phyloP scores from a whole-genome alignment of 352 stramenopile species.

The Phytophthora podocarpi region DNA sequence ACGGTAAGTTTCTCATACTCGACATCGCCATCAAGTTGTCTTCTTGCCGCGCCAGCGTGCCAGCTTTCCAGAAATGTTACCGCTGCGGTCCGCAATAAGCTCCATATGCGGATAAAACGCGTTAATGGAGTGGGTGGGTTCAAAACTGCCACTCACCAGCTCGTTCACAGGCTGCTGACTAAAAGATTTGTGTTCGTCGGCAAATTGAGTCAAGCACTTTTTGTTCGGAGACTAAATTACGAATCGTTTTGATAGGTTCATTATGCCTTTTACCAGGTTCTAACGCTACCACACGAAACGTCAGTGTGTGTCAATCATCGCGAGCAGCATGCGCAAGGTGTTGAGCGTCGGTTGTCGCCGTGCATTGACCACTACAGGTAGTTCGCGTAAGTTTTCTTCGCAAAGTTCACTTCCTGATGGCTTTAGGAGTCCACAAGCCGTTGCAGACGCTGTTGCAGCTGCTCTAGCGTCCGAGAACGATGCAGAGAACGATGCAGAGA shows the following conservation, averaged over 20 bases:
- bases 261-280: slow-evolving; percentile 6
- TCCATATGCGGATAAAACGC: no score
- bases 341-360: slow-evolving; percentile 10
- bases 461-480: slow-evolving; percentile 29
- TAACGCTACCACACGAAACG: neutral
- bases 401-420: slow-evolving; percentile 33
- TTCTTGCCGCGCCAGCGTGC: no score
- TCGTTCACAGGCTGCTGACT: no score
- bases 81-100: no score
- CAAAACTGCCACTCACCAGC: no score
- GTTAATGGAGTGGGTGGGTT: no score
- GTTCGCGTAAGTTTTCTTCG: slow-evolving; percentile 16
- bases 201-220: no score
- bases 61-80: no score
- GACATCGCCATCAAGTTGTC: no score
- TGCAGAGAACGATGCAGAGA: slow-evolving; percentile 15
- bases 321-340: slow-evolving; percentile 17
- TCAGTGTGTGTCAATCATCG: slow-evolving; percentile 5
- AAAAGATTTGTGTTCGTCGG: no score
- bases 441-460: slow-evolving; percentile 38
- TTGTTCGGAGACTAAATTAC: no score
- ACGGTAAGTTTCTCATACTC: no score
- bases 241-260: neutral
- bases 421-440: slow-evolving; percentile 37
- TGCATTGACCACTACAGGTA: neutral